Base-by-base conservation (phyloP, 23 red algal species). In the Pyropia haitanensis region DNA sequence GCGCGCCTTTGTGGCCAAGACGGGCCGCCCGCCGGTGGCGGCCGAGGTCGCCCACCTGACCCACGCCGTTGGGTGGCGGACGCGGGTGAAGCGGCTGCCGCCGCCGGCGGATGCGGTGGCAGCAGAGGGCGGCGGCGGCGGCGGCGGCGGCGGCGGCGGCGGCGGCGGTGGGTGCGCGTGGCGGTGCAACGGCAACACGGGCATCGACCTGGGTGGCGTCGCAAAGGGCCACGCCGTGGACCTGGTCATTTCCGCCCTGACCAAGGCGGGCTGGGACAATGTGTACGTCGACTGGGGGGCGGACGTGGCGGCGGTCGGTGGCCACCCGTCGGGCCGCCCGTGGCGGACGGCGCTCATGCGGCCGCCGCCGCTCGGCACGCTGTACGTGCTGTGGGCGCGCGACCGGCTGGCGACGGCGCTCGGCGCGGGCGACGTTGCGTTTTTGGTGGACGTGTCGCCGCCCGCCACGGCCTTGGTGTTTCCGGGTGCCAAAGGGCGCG, bases 201-300 rank as follows among this genome's bases (percentile, higher is more conserved):
- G 63, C 14, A 61, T 84, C 18, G 79, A 84, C 30, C 12, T 84
- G 10, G 67, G 72, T 25, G 79, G 79, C 0, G 65, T 84, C 32
- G 64, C 68, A 17, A 84, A 84, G 49, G 81, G 70, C 48, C 61
- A 57, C 51, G 70, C 66, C 63, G 61, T 86, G 30, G 81, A 75
- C 51, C 19, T 48, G 23, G 19, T 86, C 16, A 17, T 76, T 1
- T 23, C 60, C 6, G 12, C 31, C 12, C 24, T 75, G 2, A 25
- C 61, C 34, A 50, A 22, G 24, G 18, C 49, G 25, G 65, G 54
- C 22, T 57, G 49, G 31, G 18, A 12, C 16, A 21, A 48, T 49
- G 29, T 65, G 14, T 86, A 86, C 58, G 69, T 86, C 2, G 81
- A 86, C 51, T 86, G 81, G 81, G 81, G 67, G 48, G 81, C 52